These are phyloP conservation scores for Alisma plantagoaquatica DNA, from an alignment of 106 monocot species.

Conservation along the genomic window DNA sequence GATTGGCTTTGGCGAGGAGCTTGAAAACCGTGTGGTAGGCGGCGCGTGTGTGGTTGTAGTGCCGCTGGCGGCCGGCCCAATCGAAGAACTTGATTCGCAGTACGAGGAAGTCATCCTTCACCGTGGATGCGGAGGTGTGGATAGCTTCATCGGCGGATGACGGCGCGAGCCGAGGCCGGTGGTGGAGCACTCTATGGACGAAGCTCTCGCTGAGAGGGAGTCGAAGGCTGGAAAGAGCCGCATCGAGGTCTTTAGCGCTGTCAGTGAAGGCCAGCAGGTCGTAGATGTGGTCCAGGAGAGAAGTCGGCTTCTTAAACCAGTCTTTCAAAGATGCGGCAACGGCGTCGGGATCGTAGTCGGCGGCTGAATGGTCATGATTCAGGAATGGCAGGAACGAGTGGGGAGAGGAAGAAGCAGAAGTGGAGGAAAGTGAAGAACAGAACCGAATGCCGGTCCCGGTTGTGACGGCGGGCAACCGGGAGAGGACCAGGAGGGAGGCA, in stretches of 20 bases:
- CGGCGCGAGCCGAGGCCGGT: slow-evolving; percentile 24
- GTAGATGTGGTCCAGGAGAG: slow-evolving; percentile 42
- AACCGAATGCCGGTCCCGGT: neutral
- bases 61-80: slow-evolving; percentile 56
- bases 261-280: slow-evolving; percentile 15
- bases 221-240: slow-evolving; percentile 29
- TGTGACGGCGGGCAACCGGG: neutral
- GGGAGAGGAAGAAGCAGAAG: neutral
- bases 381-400: too few species aligned
- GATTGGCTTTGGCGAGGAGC: slow-evolving; percentile 31
- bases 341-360: slow-evolving; percentile 7
- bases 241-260: slow-evolving; percentile 26
- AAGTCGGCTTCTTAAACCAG: slow-evolving; percentile 19
- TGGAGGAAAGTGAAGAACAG: neutral
- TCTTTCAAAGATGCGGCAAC: slow-evolving; percentile 21
- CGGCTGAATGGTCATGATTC: too few species aligned
- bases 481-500: neutral
- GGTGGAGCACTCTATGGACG: slow-evolving; percentile 30
- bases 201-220: slow-evolving; percentile 10
- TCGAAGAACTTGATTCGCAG: slow-evolving; percentile 80
- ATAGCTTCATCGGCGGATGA: neutral
- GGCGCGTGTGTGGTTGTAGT: slow-evolving; percentile 55
- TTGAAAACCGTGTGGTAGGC: slow-evolving; percentile 62
- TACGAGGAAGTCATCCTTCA: slow-evolving; percentile 24
- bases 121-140: neutral